phyloP scores from a whole-genome alignment of 208 protist genomes.

The Herpetomonas samuelpessoai region DNA sequence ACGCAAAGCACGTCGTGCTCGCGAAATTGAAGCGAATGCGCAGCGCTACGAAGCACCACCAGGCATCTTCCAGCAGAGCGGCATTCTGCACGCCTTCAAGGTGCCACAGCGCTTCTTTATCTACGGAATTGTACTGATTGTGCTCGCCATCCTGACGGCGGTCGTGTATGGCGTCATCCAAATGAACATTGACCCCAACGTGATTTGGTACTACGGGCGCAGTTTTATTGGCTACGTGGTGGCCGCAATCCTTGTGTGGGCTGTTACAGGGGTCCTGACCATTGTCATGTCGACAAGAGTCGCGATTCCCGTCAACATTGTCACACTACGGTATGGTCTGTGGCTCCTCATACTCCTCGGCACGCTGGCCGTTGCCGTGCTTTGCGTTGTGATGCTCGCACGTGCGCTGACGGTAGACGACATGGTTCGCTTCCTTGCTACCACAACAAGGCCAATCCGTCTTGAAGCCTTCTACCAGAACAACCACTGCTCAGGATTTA shows the following conservation, averaged over 20 bases:
- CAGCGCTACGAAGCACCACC: neutral
- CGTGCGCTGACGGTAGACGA: constrained; percentile 6
- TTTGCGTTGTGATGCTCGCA: constrained; percentile 7
- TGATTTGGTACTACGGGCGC: constrained; percentile 7
- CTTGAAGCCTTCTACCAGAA: constrained; percentile 9
- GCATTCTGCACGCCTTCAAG: constrained; percentile 8
- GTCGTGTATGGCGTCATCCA: constrained; percentile 4
- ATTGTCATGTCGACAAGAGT: constrained; percentile 2
- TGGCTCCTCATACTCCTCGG: constrained; percentile 3
- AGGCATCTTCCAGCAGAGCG: constrained; percentile 8
- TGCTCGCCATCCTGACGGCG: neutral
- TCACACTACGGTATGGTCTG: neutral
- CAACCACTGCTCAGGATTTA: constrained; percentile 11
- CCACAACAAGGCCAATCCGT: neutral
- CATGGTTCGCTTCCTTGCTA: neutral
- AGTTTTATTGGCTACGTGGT: constrained; percentile 8
- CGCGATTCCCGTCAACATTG: neutral
- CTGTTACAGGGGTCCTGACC: constrained; percentile 2
- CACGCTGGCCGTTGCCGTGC: neutral
- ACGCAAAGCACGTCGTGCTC: constrained; percentile 23
- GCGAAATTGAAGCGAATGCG: neutral
- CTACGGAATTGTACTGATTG: neutral
- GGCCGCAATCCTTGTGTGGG: constrained; percentile 6
- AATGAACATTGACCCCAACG: constrained; percentile 9
- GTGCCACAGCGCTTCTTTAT: constrained; percentile 9